These are phyloP conservation scores for Hyphodiscus sp. DNA, from an alignment of 2,329 filamentous ascomycete genomes.

Conservation along the genomic window DNA sequence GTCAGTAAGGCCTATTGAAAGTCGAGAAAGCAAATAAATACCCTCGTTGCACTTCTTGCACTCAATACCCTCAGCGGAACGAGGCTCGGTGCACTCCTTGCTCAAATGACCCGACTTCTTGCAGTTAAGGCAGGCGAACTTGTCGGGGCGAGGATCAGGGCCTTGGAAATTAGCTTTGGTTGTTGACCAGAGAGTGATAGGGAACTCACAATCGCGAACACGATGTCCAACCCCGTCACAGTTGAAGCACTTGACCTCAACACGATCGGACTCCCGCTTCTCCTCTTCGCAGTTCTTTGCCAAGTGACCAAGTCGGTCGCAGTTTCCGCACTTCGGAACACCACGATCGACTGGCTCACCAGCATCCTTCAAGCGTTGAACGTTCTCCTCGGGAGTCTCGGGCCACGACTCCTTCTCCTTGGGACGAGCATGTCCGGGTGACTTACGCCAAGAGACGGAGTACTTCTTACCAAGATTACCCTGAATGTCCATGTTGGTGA, in stretches of 20 bases:
- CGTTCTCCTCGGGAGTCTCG: conserved; percentile 49
- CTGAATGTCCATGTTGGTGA: conserved; percentile 68
- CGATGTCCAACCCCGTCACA: conserved; percentile 60
- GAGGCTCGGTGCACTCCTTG: conserved; percentile 43
- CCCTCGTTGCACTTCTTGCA: conserved; percentile 32
- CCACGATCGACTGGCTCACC: conserved; percentile 57
- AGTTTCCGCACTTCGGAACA: conserved; percentile 46
- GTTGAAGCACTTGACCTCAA: conserved; percentile 56
- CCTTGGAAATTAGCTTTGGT: conserved; percentile 30
- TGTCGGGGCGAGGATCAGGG: conserved; percentile 54
- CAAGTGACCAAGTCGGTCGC: conserved; percentile 45
- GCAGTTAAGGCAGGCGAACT: conserved; percentile 64
- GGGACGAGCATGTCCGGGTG: conserved; percentile 48
- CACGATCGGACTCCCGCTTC: conserved; percentile 39
- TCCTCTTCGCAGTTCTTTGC: conserved; percentile 56
- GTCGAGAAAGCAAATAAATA: conserved; percentile 4
- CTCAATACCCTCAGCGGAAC: conserved; percentile 43
- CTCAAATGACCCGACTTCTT: conserved; percentile 34
- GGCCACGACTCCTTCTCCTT: conserved; percentile 58
- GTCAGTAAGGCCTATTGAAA: not conserved
- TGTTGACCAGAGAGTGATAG: not conserved
- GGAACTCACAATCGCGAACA: conserved; percentile 58
- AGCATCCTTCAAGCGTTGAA: conserved; percentile 57
- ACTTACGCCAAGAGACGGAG: conserved; percentile 56
- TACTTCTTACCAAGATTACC: conserved; percentile 61